Evolutionary conservation across 2,329 filamentous ascomycete species (phyloP), one percentile per base, ranked within the genome.

Genomic region (Xylaria multiplex): DNA sequence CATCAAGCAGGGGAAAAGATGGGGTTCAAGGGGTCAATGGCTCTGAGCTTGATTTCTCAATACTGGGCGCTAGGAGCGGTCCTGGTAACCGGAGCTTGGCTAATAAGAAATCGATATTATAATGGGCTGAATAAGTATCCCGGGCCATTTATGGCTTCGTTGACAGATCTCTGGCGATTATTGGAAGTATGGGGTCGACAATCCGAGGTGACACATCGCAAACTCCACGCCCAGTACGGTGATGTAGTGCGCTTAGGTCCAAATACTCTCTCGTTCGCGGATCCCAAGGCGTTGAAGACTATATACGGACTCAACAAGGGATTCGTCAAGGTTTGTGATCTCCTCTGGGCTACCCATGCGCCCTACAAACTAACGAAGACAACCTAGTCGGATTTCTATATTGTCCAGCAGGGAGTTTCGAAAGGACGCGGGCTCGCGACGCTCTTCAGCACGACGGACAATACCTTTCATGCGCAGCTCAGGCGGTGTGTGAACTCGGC

Each of bases 231-330:
- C 14, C 84, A 92, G 71, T 84, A 93, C 79, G 92, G 92, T 53
- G 87, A 91, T 73, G 83, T 95, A 2, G 91, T 96, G 1, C 85
- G 92, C 1, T 79, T 93, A 3, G 92, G 91, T 0, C 92, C 92
- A 1, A 93, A 93, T 69, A 81, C 82, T 0, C 78, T 96, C 1
- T 93, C 90, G 0, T 93, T 96, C 73, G 86, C 90, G 2, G 86
- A 93, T 70, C 91, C 92, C 0, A 86, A 86, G 65, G 91, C 91
- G 0, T 82, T 95, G 71, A 92, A 91, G 78, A 81, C 82, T 11
- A 94, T 96, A 50, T 96, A 96, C 76, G 92, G 92, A 0, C 79
- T 95, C 49, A 95, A 94, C 76, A 94, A 94, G 78, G 91, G 91
- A 0, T 91, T 93, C 71, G 80, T 86, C 54, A 96, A 96, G 86